Conservation (phyloP, 2,329 filamentous ascomycete species). For the Lasiodiplodia sp. region DNA sequence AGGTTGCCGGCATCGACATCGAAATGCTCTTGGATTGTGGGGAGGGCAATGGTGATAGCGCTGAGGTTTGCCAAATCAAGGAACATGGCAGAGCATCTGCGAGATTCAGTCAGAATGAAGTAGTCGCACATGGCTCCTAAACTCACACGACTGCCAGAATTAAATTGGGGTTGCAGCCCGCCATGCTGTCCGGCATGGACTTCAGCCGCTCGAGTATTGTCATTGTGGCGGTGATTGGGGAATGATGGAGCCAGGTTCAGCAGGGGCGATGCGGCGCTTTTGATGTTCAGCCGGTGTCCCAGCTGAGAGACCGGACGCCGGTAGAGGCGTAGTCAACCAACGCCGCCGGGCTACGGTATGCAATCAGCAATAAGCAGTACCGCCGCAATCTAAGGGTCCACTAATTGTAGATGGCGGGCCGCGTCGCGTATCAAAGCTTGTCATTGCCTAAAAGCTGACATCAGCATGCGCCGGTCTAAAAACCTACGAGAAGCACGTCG, state of each 20-base stretch:
- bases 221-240: background rate
- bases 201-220: background rate
- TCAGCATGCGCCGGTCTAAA: background rate
- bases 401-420: background rate
- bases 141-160: conserved; percentile 26
- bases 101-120: background rate
- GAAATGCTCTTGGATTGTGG: conserved; percentile 26
- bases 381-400: background rate
- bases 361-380: background rate
- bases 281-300: conserved; percentile 8
- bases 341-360: background rate
- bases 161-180: background rate
- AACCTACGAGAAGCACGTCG: too few relatives aligned
- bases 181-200: conserved; percentile 2
- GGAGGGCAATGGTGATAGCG: conserved; percentile 30
- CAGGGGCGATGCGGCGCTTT: background rate
- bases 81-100: conserved; percentile 31
- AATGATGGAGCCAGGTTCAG: background rate
- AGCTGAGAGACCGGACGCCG: conserved; percentile 9
- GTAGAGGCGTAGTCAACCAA: background rate
- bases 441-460: background rate
- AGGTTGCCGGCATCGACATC: conserved; percentile 18
- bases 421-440: background rate
- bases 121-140: background rate
- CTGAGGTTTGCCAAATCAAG: conserved; percentile 28